Base-by-base conservation (phyloP, 345 rosid species). In the Litchi chinensis region DNA sequence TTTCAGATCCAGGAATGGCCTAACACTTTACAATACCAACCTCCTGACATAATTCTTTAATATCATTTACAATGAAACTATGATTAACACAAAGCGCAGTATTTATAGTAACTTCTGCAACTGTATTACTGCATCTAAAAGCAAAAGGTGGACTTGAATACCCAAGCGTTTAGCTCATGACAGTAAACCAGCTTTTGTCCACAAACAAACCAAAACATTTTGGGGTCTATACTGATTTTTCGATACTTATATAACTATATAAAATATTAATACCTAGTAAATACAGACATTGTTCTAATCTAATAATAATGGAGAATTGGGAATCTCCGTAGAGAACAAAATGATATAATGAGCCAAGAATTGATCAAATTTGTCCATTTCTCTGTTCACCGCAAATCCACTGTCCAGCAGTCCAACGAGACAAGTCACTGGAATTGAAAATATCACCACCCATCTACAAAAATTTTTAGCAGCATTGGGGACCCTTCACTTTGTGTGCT, bases 281-380 rank as follows among this genome's bases (percentile, higher is more conserved):
- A 32, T 32, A 3, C 3, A 32, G 37, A 0, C 1, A 32, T 32
- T 32, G 37, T 32, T 32, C 37, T 32, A 32, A 32, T 32, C 37
- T 32, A 32, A 32, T 32, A 32, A 32, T 32, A 32, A 32, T 32
- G 37, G 37, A 32, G 37, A 32, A 32, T 6, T 69, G 6, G 75
- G 82, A 76, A 76, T 81, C 67, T 74, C 67, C 32, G 15, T 22
- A 21, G 10, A 60, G 44, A 72, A 32, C 26, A 41, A 43, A 39
- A 1, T 5, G 65, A 50, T 6, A 28, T 59, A 73, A 79, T 74
- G 70, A 43, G 56, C 59, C 69, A 19, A 19, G 13, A 71, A 6
- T 66, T 70, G 54, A 73, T 75, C 16, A 21, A 11, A 5, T 81
- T 75, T 78, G 75, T 71, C 75, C 56, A 43, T 67, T 54, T 56